Evolutionary conservation across 2,329 filamentous ascomycete genomes (phyloP).

Genomic region (Sarocladium kiliense): DNA sequence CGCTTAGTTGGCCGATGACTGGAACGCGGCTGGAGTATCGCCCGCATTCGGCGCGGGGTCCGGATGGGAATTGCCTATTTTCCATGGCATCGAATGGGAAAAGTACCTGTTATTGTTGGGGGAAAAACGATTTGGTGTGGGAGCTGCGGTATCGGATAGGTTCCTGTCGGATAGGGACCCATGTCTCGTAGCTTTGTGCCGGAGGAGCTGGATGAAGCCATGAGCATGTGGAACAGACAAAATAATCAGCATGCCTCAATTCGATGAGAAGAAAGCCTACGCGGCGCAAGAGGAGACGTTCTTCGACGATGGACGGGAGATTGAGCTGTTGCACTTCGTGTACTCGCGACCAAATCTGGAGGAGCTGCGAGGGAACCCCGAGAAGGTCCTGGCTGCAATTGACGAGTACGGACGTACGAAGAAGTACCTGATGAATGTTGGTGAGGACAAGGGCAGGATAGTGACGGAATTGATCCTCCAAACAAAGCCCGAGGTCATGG

Average conservation of each 20-base stretch:
- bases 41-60: neutral
- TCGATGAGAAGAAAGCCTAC: conserved; percentile 34
- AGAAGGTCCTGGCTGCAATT: conserved; percentile 61
- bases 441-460: conserved; percentile 67
- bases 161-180: no score
- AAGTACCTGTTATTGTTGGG: no score
- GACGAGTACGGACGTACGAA: conserved; percentile 57
- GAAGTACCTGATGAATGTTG: conserved; percentile 77
- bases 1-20: neutral
- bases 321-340: conserved; percentile 66
- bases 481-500: conserved; percentile 62
- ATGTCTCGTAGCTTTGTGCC: no score
- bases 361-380: conserved; percentile 58
- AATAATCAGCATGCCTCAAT: conserved; percentile 18
- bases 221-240: no score
- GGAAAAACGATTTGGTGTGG: no score
- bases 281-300: conserved; percentile 34
- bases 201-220: no score
- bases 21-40: neutral
- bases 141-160: no score
- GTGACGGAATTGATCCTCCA: conserved; percentile 63
- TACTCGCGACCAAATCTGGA: conserved; percentile 57
- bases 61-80: conserved; percentile 4
- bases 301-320: conserved; percentile 69
- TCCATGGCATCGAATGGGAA: neutral